Evolutionary conservation across 2,329 filamentous ascomycete species (phyloP).

Genomic region (Trichophyton equinum): DNA sequence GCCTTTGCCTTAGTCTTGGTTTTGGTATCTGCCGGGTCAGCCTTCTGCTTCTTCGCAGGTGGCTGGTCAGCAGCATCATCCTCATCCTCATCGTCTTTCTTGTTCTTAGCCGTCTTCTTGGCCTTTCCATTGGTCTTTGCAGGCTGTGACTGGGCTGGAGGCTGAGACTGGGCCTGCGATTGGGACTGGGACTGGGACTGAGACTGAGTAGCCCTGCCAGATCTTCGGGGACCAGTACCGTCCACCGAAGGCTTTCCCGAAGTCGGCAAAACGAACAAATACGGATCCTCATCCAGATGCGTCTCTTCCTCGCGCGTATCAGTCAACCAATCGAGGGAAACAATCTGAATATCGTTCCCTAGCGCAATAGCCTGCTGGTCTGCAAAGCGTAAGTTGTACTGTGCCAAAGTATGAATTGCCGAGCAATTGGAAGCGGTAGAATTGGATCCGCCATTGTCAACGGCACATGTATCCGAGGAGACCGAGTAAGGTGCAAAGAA

Average conservation of each 20-base stretch:
- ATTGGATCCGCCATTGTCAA: not conserved
- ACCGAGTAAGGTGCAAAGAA: not conserved
- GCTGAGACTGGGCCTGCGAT: not conserved
- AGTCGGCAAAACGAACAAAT: slow-evolving; percentile 19
- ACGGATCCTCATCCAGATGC: slow-evolving; percentile 30
- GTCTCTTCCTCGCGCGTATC: slow-evolving; percentile 39
- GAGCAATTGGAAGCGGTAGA: not conserved
- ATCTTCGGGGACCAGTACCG: slow-evolving; percentile 9
- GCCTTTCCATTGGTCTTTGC: slow-evolving; percentile 22
- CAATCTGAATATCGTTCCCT: slow-evolving; percentile 37
- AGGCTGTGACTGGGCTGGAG: slow-evolving; percentile 6
- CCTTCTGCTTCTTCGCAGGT: slow-evolving; percentile 33
- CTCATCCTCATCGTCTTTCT: slow-evolving; percentile 20
- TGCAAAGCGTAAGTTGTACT: slow-evolving; percentile 12
- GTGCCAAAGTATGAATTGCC: not conserved
- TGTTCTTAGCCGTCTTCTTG: slow-evolving; percentile 16
- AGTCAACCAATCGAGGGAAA: slow-evolving; percentile 50
- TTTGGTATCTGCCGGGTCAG: slow-evolving; percentile 14
- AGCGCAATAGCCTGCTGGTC: slow-evolving; percentile 33
- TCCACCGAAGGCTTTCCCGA: slow-evolving; percentile 4
- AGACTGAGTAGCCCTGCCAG: slow-evolving; percentile 5
- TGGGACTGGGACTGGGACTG: slow-evolving; percentile 4
- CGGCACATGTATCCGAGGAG: not conserved
- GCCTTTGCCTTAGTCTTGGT: not conserved
- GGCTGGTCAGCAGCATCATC: slow-evolving; percentile 14